Base-by-base conservation (phyloP, 108 stramenopile genomes). In the Cyclotella choctawhatcheeana region DNA sequence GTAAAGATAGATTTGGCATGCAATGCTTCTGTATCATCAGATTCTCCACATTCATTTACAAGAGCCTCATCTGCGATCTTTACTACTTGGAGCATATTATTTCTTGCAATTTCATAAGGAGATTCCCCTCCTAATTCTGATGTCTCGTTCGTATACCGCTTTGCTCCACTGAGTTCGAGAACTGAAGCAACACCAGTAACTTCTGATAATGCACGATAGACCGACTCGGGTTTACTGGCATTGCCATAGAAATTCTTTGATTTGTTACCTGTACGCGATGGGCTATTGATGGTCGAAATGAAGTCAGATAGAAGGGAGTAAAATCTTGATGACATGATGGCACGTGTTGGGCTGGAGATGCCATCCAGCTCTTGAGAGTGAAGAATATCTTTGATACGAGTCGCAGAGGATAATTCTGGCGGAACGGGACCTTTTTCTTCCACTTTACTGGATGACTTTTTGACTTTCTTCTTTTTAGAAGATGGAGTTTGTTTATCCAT, bases 261-360 rank as follows among this genome's bases (percentile, higher is more conserved):
- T 47, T 45, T 40, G 33, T 61, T 78, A 43, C 37, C 32, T 52
- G 53, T 48, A n/a, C 61, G 67, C 35, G 45, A 62, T 30, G 44
- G 67, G 32, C 54, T 33, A 29, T 76, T 64, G 31, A 81, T 44
- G 1, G 37, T 63, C 14, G 68, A 58, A 51, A 44, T 45, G n/a
- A 71, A 77, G 29, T 93, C 92, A 8, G 89, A 75, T 12, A 91
- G 58, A 29, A 90, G 67, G 2, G 89, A 90, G 75, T 82, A 94
- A 65, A 87, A 94, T 44, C 89, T 79, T 16, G 89, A 74, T 14
- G 93, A 86, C 51, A 88, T 55, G n/a, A 87, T 66, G 24, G 73
- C 56, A 25, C 93, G 78, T 17, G 84, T 52, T n/a, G 58, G 24
- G 52, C 82, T 61, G 17, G 87, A 69, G 45, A 79, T 61, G 5